phyloP scores from a whole-genome alignment of 768 basidiomycete genomes.

The Suillus discolor region DNA sequence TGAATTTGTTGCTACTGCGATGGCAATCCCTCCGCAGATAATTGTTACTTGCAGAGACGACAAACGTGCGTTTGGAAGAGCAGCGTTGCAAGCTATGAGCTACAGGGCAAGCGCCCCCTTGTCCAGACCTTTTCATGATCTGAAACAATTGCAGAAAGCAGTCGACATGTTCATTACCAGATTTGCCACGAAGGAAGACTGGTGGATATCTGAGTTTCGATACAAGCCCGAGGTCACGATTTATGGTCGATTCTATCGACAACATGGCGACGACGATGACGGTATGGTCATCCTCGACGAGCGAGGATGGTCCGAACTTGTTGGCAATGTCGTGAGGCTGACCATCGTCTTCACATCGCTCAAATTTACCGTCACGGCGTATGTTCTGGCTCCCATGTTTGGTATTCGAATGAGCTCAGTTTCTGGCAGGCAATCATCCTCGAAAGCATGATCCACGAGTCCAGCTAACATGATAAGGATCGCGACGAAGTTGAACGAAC shows the following conservation, averaged over 20 bases:
- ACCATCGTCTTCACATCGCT: constrained; percentile 36
- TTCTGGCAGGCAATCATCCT: constrained; percentile 5
- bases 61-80: constrained; percentile 33
- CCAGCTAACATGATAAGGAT: background rate
- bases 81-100: constrained; percentile 34
- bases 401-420: background rate
- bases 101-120: constrained; percentile 27
- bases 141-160: constrained; percentile 24
- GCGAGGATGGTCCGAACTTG: constrained; percentile 34
- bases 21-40: constrained; percentile 33
- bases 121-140: background rate
- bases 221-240: constrained; percentile 37
- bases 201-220: constrained; percentile 37
- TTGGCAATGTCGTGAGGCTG: constrained; percentile 35
- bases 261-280: constrained; percentile 36
- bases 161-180: constrained; percentile 35
- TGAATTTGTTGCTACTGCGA: constrained; percentile 30
- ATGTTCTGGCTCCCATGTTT: constrained; percentile 14
- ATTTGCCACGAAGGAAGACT: constrained; percentile 36
- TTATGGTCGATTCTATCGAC: constrained; percentile 35
- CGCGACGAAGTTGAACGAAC: background rate
- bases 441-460: background rate
- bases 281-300: constrained; percentile 34
- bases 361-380: constrained; percentile 36
- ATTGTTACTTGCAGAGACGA: constrained; percentile 35